phyloP scores from a whole-genome alignment of 2,329 filamentous ascomycete genomes.

The Lachnellula hyalina region DNA sequence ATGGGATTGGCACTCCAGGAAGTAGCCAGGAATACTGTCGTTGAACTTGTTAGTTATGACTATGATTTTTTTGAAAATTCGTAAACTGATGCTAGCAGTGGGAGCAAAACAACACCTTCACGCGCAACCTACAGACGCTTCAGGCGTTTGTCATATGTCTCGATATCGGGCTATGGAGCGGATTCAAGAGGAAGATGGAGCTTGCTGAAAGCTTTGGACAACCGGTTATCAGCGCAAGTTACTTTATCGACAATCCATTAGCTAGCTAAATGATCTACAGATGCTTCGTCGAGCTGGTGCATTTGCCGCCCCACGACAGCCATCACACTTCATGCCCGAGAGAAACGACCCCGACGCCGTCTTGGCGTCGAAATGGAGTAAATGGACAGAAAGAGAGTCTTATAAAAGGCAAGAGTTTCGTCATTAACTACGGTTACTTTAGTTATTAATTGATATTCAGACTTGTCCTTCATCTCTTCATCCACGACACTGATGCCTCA shows the following conservation, averaged over 20 bases:
- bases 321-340: constrained; percentile 48
- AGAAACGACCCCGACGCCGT: constrained; percentile 50
- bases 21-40: constrained; percentile 11
- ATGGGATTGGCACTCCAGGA: constrained; percentile 22
- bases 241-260: not conserved
- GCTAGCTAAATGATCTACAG: constrained; percentile 3
- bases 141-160: constrained; percentile 46
- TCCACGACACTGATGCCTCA: constrained; percentile 61
- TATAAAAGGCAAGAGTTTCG: constrained; percentile 50
- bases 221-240: constrained; percentile 41
- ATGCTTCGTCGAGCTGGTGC: constrained; percentile 45
- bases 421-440: not conserved
- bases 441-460: constrained; percentile 26
- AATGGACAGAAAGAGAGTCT: constrained; percentile 59
- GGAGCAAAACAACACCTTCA: constrained; percentile 44
- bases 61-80: not conserved
- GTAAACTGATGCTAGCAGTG: constrained; percentile 29
- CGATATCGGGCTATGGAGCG: constrained; percentile 53
- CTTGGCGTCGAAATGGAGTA: constrained; percentile 59
- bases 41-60: constrained; percentile 11
- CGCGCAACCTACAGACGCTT: constrained; percentile 46
- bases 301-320: constrained; percentile 41
- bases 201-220: constrained; percentile 53
- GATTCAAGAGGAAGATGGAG: constrained; percentile 54
- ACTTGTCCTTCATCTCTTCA: constrained; percentile 60